Evolutionary conservation across 176 grass and related monocot genomes (phyloP), one percentile per base, ranked within the genome.

Genomic region (Oryza brachyantha): DNA sequence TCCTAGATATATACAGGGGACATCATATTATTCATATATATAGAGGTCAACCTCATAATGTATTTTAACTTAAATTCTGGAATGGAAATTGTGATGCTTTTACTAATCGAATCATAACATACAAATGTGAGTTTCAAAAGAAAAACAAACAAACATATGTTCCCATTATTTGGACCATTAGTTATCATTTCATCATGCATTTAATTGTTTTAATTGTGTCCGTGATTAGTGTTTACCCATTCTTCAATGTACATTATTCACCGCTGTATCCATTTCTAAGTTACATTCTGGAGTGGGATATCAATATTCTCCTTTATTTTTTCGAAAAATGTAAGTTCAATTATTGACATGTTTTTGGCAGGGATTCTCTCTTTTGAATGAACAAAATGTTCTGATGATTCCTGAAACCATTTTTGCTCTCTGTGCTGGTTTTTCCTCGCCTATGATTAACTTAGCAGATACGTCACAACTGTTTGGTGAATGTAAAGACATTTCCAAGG

Each of bases 371-470:
- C 73, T 86, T 88, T 88, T 93, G 77, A 94, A 94, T 80, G 87
- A 92, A 54, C 78, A 78, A 86, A 92, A 79, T 86, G 89, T 86
- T 35, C 29, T 85, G 50, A 86, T 97, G 29, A 90, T 97, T 86
- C 88, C 89, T 57, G 84, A 94, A 88, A 87, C 84, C 48, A 86
- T 97, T 77, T 92, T 84, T 83, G 84, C 94, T 82, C 64, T 97
- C 37, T 97, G 86, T 83, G 76, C 82, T 88, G 91, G 91, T 52
- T 94, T 65, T 88, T 75, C 79, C 32, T 79, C 94, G 82, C 67
- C 78, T 73, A 13, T 76, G 39, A 85, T 86, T 86, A 78, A 78
- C 83, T 79, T 88, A 88, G 76, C 72, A 81, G 79, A 64, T 88
- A 61, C 65, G 65, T 86, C 71, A 58, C 65, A 50, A 40, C 22